A percentile compares a stretch with the other conserved stretches of the same genome.
Evolutionary conservation across 164 flowering plant genomes (phyloP).

Genomic region (Nelumbo lutea): DNA sequence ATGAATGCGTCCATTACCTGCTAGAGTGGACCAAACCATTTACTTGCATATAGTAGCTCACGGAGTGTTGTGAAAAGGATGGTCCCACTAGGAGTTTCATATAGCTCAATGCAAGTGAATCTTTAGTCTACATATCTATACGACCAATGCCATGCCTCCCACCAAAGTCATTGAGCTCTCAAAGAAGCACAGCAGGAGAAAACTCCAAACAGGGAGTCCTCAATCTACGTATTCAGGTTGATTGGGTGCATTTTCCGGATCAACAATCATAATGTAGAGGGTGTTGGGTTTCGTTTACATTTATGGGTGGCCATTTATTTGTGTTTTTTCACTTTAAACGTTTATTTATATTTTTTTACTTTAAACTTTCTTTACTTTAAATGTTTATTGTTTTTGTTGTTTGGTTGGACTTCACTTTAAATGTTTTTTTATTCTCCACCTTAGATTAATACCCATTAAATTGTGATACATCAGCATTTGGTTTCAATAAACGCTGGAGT

Average conservation of each 20-base stretch:
- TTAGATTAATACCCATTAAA: no score
- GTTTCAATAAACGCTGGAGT: no score
- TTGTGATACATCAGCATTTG: no score
- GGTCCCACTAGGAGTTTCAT: slow-evolving; percentile 97
- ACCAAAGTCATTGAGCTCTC: slow-evolving; percentile 76
- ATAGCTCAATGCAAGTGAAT: slow-evolving; percentile 69
- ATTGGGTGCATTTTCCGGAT: slow-evolving; percentile 84
- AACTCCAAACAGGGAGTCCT: slow-evolving; percentile 70
- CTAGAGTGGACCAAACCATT: slow-evolving; percentile 94
- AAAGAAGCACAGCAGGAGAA: slow-evolving; percentile 76
- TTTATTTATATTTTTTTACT: no score
- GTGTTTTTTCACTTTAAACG: no score
- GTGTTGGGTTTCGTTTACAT: no score
- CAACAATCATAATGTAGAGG: slow-evolving; percentile 51
- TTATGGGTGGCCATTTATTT: no score
- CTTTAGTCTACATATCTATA: slow-evolving; percentile 88
- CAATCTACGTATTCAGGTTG: slow-evolving; percentile 65
- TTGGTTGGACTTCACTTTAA: no score
- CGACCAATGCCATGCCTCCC: slow-evolving; percentile 92
- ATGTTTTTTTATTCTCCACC: no score
- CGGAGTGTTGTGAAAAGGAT: slow-evolving; percentile 69
- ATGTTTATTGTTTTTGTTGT: no score
- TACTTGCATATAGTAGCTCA: slow-evolving; percentile 90
- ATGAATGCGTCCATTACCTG: slow-evolving; percentile 85
- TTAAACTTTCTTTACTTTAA: no score